A percentile compares a stretch with the other conserved stretches of the same genome.
These are phyloP conservation scores for Lepidium sativum DNA, from an alignment of 345 rosid species.

Conservation along the genomic window DNA sequence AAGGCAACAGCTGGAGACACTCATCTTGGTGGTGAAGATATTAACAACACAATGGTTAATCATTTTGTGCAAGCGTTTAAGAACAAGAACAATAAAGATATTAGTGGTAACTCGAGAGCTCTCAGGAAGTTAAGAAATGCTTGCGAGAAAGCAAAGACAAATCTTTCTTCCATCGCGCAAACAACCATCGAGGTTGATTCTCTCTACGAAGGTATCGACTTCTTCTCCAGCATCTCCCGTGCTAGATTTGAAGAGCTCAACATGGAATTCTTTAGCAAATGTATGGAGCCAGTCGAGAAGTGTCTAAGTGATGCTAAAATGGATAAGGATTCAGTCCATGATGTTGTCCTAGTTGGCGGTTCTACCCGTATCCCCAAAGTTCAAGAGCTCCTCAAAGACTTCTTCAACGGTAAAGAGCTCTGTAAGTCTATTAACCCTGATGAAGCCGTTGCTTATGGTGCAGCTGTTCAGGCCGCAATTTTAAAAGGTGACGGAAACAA, in stretches of 20 bases:
- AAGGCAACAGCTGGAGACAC: background rate
- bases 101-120: background rate
- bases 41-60: background rate
- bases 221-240: background rate
- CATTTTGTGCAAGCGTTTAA: background rate
- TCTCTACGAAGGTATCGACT: background rate
- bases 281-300: background rate
- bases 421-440: slow-evolving; percentile 62
- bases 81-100: background rate
- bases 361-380: slow-evolving; percentile 43
- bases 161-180: background rate
- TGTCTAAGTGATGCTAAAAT: background rate
- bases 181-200: background rate
- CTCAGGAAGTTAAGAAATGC: background rate
- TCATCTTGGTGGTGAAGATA: background rate
- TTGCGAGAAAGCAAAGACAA: background rate
- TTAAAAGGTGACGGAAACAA: background rate
- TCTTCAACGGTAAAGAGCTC: slow-evolving; percentile 36
- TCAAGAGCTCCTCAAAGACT: slow-evolving; percentile 23
- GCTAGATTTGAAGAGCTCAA: background rate
- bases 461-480: slow-evolving; percentile 24
- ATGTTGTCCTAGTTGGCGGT: background rate
- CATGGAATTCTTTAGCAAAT: background rate
- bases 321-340: background rate
- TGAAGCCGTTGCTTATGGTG: slow-evolving; percentile 65